A percentile compares a stretch with the other conserved stretches of the same genome.
phyloP scores from a whole-genome alignment of 805 yeast genomes.

The Yamadazyma sp. region DNA sequence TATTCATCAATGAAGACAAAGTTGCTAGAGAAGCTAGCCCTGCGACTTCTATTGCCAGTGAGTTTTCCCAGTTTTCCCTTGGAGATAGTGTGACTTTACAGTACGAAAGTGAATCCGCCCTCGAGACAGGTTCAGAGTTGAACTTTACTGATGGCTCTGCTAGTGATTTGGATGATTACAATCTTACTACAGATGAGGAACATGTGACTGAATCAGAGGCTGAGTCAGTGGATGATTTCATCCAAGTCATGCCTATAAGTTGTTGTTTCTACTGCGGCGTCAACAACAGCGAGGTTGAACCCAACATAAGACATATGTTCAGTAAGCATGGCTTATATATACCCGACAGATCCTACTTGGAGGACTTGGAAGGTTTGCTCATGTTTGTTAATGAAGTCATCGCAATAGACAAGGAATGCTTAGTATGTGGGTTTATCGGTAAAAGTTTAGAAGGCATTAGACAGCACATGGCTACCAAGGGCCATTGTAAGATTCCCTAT shows the following conservation, averaged over 20 bases:
- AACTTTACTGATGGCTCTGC: conserved; percentile 37
- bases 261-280: conserved; percentile 60
- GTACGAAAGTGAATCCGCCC: conserved; percentile 27
- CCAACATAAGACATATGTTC: conserved; percentile 49
- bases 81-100: conserved; percentile 35
- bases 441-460: conserved; percentile 40
- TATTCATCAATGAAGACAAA: background rate
- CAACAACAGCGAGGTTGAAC: conserved; percentile 52
- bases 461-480: conserved; percentile 44
- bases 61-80: conserved; percentile 54
- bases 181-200: conserved; percentile 27
- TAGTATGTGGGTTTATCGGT: conserved; percentile 46
- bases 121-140: conserved; percentile 53
- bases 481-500: conserved; percentile 47
- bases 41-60: conserved; percentile 52
- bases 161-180: conserved; percentile 10
- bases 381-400: conserved; percentile 38
- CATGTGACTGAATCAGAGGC: conserved; percentile 18
- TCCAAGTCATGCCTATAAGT: conserved; percentile 40
- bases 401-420: conserved; percentile 42
- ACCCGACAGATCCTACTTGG: conserved; percentile 41
- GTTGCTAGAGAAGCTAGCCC: conserved; percentile 32
- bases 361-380: conserved; percentile 39
- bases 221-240: conserved; percentile 19
- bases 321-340: conserved; percentile 46